Conservation (phyloP, 169 alveolate species). For the Plasmodium relictum region DNA sequence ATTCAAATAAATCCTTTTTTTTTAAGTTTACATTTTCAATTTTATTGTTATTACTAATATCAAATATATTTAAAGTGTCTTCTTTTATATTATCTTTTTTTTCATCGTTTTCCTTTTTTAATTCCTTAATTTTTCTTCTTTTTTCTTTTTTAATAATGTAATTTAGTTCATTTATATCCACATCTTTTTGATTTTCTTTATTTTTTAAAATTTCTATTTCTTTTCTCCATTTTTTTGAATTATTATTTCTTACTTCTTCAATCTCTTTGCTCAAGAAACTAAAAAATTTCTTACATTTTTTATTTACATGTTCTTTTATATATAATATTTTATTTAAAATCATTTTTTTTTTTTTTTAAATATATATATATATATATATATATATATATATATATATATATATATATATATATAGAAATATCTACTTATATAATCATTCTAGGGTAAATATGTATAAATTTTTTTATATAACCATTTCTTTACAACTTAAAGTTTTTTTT, state of each 20-base stretch:
- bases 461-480: neutral
- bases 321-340: neutral
- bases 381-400: neutral
- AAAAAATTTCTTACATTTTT: neutral
- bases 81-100: neutral
- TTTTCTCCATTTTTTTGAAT: neutral
- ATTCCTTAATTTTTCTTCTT: neutral
- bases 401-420: too few species aligned
- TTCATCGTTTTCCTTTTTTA: neutral
- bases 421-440: neutral
- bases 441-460: neutral
- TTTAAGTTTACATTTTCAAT: constrained; percentile 19
- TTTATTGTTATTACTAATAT: neutral
- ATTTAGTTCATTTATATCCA: constrained; percentile 14
- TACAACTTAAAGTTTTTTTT: neutral
- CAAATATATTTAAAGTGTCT: neutral
- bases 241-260: neutral
- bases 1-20: neutral
- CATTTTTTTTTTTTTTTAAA: too few species aligned
- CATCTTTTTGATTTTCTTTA: neutral
- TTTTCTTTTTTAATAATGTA: constrained; percentile 19
- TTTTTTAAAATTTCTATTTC: constrained; percentile 7
- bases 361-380: neutral
- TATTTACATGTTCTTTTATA: neutral
- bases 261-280: neutral